These are phyloP conservation scores for Aspergillus sp. DNA, from an alignment of 2,329 filamentous ascomycete species.

Conservation along the genomic window DNA sequence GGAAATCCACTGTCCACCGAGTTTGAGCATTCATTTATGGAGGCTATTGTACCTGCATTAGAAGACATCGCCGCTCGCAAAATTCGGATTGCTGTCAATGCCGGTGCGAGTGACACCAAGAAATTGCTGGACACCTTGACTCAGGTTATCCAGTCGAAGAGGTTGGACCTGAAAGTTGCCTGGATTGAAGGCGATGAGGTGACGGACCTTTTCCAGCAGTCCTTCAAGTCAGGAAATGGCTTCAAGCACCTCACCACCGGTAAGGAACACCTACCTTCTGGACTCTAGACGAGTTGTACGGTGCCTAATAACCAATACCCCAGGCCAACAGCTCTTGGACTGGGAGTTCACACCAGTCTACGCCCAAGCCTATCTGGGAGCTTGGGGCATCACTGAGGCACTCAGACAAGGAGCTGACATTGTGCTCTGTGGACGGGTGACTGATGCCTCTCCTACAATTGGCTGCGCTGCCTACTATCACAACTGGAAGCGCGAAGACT, in stretches of 20 bases:
- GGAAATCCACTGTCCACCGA: slow-evolving; percentile 17
- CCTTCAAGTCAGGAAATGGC: slow-evolving; percentile 29
- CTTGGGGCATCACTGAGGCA: slow-evolving; percentile 30
- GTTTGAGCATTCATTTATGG: slow-evolving; percentile 35
- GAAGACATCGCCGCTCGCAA: slow-evolving; percentile 36
- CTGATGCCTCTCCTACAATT: slow-evolving; percentile 37
- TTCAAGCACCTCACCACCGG: slow-evolving; percentile 16
- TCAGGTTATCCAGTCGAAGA: slow-evolving; percentile 32
- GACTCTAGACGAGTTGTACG: background rate
- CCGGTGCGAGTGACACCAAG: slow-evolving; percentile 41
- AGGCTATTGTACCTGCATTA: slow-evolving; percentile 39
- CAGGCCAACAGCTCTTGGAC: background rate
- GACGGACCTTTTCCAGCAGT: slow-evolving; percentile 26
- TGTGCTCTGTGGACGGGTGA: slow-evolving; percentile 43
- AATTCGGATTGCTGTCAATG: slow-evolving; percentile 43
- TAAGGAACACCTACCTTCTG: background rate
- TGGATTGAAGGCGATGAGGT: slow-evolving; percentile 45
- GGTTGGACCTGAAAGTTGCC: slow-evolving; percentile 34
- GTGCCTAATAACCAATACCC: no score
- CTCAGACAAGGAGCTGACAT: slow-evolving; percentile 42
- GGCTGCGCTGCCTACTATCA: slow-evolving; percentile 33
- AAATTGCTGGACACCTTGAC: slow-evolving; percentile 17
- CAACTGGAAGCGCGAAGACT: slow-evolving; percentile 26
- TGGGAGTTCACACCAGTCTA: slow-evolving; percentile 1
- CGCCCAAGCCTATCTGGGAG: slow-evolving; percentile 6